Percentiles rank a stretch among this genome's conserved stretches.
Evolutionary conservation across 495 filamentous ascomycete species (phyloP).

Genomic region (Emericellopsis terricola): DNA sequence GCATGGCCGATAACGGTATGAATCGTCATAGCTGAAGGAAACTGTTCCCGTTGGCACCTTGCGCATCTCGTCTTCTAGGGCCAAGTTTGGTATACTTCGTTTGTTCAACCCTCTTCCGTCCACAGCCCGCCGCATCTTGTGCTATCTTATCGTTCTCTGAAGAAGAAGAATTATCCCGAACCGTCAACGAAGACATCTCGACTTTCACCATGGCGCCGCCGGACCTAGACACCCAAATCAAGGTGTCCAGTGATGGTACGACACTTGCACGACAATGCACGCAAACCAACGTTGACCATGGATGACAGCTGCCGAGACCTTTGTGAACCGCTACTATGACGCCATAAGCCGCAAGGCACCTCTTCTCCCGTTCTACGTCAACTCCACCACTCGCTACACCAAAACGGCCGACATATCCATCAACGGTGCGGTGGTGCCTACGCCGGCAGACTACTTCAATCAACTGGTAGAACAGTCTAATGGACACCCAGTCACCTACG

Average conservation of each 20-base stretch:
- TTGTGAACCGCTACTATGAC: slow-evolving; percentile 24
- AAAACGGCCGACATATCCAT: slow-evolving; percentile 24
- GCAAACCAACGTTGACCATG: neutral
- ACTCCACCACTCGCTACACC: slow-evolving; percentile 13
- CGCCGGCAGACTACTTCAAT: slow-evolving; percentile 18
- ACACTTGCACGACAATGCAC: neutral
- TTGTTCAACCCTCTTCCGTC: no score
- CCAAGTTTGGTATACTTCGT: no score
- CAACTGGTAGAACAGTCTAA: slow-evolving; percentile 17
- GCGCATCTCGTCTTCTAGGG: no score
- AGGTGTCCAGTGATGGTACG: slow-evolving; percentile 13
- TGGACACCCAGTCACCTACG: slow-evolving; percentile 20
- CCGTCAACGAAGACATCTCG: no score
- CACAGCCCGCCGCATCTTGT: no score
- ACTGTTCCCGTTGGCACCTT: no score
- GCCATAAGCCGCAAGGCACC: slow-evolving; percentile 15
- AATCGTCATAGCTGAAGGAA: no score
- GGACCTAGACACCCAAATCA: slow-evolving; percentile 8
- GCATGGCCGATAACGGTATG: no score
- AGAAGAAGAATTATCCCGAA: no score
- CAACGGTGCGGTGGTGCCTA: slow-evolving; percentile 19
- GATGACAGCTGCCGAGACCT: slow-evolving; percentile 17
- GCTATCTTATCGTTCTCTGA: no score
- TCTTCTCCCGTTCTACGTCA: slow-evolving; percentile 18
- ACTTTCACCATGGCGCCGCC: slow-evolving; percentile 3